Evolutionary conservation across 352 stramenopile genomes (phyloP).

Genomic region (Pythium chondricola): DNA sequence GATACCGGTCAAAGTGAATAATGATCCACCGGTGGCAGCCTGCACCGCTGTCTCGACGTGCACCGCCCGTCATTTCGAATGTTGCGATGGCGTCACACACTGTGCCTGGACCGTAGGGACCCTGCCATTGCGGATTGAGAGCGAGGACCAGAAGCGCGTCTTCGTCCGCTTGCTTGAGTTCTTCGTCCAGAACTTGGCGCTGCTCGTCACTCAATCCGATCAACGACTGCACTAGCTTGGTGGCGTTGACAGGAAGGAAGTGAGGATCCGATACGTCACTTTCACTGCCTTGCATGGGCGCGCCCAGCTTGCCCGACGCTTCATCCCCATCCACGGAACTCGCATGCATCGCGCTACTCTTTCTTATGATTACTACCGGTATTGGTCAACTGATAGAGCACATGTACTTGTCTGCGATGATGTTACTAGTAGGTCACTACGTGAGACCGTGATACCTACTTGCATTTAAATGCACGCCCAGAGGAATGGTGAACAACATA

Average conservation of each 20-base stretch:
- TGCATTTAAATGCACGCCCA: no score
- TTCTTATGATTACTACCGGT: no score
- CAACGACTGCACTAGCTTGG: constrained; percentile 17
- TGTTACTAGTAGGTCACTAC: no score
- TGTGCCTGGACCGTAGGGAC: constrained; percentile 4
- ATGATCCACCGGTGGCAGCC: constrained; percentile 17
- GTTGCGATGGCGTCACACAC: constrained; percentile 19
- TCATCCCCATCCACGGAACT: not conserved
- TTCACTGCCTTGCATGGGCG: not conserved
- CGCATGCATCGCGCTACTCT: no score
- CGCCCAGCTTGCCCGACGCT: not conserved
- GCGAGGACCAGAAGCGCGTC: constrained; percentile 13
- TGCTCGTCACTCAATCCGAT: constrained; percentile 17
- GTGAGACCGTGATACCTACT: no score
- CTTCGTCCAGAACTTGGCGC: constrained; percentile 14
- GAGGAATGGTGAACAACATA: no score
- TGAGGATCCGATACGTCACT: constrained; percentile 11
- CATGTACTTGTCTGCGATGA: no score
- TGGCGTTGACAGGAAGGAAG: constrained; percentile 16
- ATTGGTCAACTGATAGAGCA: no score
- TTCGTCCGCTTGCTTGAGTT: constrained; percentile 17
- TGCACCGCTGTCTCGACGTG: constrained; percentile 10
- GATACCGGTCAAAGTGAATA: constrained; percentile 18
- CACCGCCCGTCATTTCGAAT: constrained; percentile 10
- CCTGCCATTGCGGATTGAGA: constrained; percentile 16